Evolutionary conservation across 2,329 filamentous ascomycete genomes (phyloP), one percentile per base, ranked within the genome.

Genomic region (Trichothecium roseum): DNA sequence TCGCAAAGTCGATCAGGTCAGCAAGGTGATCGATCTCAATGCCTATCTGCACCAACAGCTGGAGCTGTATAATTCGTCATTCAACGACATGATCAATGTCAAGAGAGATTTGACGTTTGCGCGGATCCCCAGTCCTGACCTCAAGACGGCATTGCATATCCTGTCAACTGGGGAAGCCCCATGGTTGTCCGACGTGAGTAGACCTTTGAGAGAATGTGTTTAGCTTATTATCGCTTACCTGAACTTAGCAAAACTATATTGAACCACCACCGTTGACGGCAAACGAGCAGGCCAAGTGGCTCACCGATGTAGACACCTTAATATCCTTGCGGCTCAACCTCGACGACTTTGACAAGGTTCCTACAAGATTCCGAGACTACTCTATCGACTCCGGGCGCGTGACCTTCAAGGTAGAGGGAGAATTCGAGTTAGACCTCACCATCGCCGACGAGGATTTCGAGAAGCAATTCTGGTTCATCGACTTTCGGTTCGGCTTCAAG

Each of bases 351-450:
- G 74, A 95, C 31, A 75, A 68, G 40, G 73, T 78, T 34, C 91
- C 91, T 1, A 59, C 65, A n/a, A 72, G 82, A 36, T 84, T 96
- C 53, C 72, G 72, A 47, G 70, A 83, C 40, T 96, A 87, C 60
- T 71, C 68, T 5, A 83, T 98, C 40, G 72, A 73, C 35, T 83
- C 85, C 35, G 91, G 93, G n/a, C 78, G 89, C 33, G 89, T 84
- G 6, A 96, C 87, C 0, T 98, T 98, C 55, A 73, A 66, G 32
- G 83, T 96, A 2, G 64, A 74, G 3, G 74, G 75, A 36, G 89
- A 96, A 55, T 95, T 95, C 48, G 89, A 96, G 55, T 75, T 96
- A 15, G 91, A 96, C 53, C 71, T 98, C 35, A 88, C 87, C 1
- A 83, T 96, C 42, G 85, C 84, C 14, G 82, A 88, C 46, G 88